Evolutionary conservation across 768 basidiomycete genomes (phyloP), one percentile per base, ranked within the genome.

Genomic region (Neoboletus brunneissimus): DNA sequence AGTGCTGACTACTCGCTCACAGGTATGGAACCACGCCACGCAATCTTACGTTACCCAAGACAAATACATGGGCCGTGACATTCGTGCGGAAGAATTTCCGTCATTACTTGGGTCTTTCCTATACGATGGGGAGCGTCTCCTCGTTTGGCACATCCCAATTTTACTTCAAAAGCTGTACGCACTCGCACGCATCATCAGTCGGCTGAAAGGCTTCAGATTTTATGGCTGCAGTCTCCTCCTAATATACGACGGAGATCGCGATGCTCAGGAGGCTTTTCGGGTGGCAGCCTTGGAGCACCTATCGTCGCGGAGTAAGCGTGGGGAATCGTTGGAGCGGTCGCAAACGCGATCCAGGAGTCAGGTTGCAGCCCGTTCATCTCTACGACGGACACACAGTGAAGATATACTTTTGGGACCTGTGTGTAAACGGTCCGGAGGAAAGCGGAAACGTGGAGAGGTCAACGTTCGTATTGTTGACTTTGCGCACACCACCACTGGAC

Each of bases 391-490:
- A 18, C 84, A 88, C 61, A 91, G 89, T 64, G 91, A 94, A 69
- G 89, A 93, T 67, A 72, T 91, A 27, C 79, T 91, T 44, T 70
- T 81, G 18, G 88, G 87, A 7, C 83, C 89, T 25, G 77, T 85
- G 20, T 80, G 79, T 1, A 84, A 85, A 69, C 83, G 86, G 42
- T 79, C 81, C 15, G 76, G 73, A 47, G 82, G 82, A n/a, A 83
- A 83, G 51, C 84, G 86, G 55, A 89, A 87, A 68, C 78, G 91
- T 23, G 97, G 97, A 32, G 96, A 97, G 69, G 83, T 98, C 57
- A 93, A 91, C 67, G 90, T 99, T 59, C 92, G 95, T 35, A 86
- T 99, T 50, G 97, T 99, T 53, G 97, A 99, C 73, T 99, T 99
- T 74, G 97, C 96, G 13, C 96, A 98, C 68, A 98, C 97, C 50